Percentiles rank a stretch among this genome's conserved stretches.
Conservation (phyloP, 139 green algal species). For the Mychonastes homosphaera region DNA sequence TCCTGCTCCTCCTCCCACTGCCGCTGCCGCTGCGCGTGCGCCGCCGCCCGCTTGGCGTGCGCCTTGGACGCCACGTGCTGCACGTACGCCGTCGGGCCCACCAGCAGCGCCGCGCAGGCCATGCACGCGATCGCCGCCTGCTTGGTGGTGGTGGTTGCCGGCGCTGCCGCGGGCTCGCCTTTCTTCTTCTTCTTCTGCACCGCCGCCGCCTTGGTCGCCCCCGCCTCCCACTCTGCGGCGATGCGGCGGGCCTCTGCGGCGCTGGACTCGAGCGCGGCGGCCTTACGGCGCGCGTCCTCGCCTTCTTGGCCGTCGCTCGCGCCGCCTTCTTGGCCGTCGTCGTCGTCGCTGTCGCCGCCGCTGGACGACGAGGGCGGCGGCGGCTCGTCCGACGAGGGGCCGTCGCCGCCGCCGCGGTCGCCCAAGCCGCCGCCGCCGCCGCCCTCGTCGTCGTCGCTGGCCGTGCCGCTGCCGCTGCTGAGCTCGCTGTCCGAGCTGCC, state of each 20-base stretch:
- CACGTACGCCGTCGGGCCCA: conserved; percentile 13
- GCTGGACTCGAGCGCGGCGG: not conserved
- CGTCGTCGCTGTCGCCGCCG: no score
- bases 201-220: not conserved
- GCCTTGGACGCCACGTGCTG: conserved; percentile 16
- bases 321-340: no score
- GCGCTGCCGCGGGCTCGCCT: no score
- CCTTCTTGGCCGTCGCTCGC: no score
- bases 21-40: not conserved
- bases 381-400: conserved; percentile 8
- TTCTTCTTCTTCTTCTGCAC: no score
- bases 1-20: not conserved
- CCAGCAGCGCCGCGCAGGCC: conserved; percentile 10
- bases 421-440: not conserved
- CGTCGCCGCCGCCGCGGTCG: not conserved
- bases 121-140: conserved; percentile 17
- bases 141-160: not conserved
- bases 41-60: not conserved
- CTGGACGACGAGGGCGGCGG: no score
- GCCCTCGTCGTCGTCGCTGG: not conserved
- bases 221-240: not conserved
- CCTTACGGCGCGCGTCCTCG: conserved; percentile 4
- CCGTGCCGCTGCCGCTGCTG: not conserved
- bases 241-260: not conserved
- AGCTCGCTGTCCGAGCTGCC: conserved; percentile 8